phyloP scores from a whole-genome alignment of 495 filamentous ascomycete species.

The Cudoniella acicularis region DNA sequence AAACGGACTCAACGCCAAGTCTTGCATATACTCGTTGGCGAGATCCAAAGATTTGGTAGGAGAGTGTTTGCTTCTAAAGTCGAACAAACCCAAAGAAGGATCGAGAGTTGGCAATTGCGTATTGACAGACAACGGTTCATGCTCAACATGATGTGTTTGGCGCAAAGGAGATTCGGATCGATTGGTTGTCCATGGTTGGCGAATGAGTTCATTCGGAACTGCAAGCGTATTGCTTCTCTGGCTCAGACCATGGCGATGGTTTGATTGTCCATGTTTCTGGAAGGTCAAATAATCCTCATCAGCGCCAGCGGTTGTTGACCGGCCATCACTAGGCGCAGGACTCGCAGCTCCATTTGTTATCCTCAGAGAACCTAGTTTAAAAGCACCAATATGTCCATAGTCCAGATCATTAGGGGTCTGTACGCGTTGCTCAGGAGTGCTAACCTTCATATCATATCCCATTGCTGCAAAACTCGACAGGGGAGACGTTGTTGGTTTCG shows the following conservation, averaged over 20 bases:
- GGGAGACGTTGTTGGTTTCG: not conserved
- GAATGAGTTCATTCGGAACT: not conserved
- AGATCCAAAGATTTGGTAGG: slow-evolving; percentile 15
- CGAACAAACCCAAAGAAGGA: slow-evolving; percentile 8
- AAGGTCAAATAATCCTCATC: slow-evolving; percentile 15
- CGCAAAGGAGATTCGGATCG: slow-evolving; percentile 20
- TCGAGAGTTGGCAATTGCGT: slow-evolving; percentile 6
- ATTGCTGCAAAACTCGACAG: slow-evolving; percentile 6
- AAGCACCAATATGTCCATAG: slow-evolving; percentile 43
- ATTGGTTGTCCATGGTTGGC: slow-evolving; percentile 13
- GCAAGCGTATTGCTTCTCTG: slow-evolving; percentile 14
- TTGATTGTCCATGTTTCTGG: not conserved
- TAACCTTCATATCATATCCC: not conserved
- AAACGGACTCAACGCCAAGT: slow-evolving; percentile 30
- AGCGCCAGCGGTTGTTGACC: slow-evolving; percentile 1
- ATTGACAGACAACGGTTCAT: not conserved
- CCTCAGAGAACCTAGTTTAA: slow-evolving; percentile 54
- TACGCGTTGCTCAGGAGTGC: slow-evolving; percentile 10
- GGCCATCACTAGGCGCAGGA: slow-evolving; percentile 29
- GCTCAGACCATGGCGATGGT: not conserved
- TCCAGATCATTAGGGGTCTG: slow-evolving; percentile 23
- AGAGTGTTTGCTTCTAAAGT: slow-evolving; percentile 6
- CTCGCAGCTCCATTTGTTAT: slow-evolving; percentile 56
- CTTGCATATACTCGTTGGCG: slow-evolving; percentile 26
- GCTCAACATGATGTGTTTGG: not conserved